A percentile compares a stretch with the other conserved stretches of the same genome.
Evolutionary conservation across 257 asterid species (phyloP).

Genomic region (Coffea canephora): DNA sequence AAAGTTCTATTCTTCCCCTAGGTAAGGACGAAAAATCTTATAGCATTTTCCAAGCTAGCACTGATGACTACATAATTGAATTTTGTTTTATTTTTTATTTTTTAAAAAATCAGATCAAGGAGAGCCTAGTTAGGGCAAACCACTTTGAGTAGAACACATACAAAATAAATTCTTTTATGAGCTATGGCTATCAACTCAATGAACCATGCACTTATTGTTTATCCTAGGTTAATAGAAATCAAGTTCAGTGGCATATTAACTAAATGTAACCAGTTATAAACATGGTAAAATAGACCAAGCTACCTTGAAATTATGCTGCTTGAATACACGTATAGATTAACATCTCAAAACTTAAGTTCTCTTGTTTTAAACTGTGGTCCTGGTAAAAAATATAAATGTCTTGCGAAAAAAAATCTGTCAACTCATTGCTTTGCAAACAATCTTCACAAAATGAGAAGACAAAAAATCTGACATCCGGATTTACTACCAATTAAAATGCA

Average conservation of each 20-base stretch:
- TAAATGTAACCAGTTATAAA: neutral
- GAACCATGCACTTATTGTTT: neutral
- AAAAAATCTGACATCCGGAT: neutral
- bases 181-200: neutral
- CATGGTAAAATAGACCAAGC: neutral
- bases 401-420: neutral
- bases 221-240: neutral
- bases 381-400: neutral
- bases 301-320: neutral
- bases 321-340: neutral
- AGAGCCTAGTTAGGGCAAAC: neutral
- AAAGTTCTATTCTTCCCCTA: neutral
- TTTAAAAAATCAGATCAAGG: no score
- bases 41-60: neutral
- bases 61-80: neutral
- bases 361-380: neutral
- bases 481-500: neutral
- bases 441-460: neutral
- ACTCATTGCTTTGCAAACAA: neutral
- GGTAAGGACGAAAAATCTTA: neutral
- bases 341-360: neutral
- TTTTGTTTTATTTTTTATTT: neutral
- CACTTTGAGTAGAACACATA: neutral
- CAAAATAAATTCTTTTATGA: neutral
- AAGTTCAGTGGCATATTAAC: neutral